These are phyloP conservation scores for Dendrobium chrysotoxum DNA, from an alignment of 106 monocot species.

Conservation along the genomic window DNA sequence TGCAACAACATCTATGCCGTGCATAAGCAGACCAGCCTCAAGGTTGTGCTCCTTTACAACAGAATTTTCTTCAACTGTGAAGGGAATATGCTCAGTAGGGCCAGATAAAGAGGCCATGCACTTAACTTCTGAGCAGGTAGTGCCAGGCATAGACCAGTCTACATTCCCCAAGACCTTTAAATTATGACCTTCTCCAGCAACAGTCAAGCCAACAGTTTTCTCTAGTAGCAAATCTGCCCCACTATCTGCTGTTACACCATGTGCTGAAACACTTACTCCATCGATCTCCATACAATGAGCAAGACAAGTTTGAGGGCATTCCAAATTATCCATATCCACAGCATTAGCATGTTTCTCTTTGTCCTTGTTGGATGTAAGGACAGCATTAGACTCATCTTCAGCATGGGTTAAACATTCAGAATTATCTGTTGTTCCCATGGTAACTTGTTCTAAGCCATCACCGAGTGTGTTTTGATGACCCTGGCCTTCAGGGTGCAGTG, in stretches of 20 bases:
- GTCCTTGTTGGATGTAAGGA: not conserved
- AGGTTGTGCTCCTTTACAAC: slow-evolving; percentile 25
- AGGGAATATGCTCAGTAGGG: slow-evolving; percentile 27
- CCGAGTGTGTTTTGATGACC: not conserved
- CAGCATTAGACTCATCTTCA: not conserved
- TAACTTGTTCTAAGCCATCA: not conserved
- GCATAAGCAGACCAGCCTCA: slow-evolving; percentile 27
- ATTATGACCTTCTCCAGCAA: slow-evolving; percentile 5
- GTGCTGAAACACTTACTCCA: slow-evolving; percentile 6
- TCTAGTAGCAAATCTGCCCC: slow-evolving; percentile 12
- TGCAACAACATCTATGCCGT: slow-evolving; percentile 31
- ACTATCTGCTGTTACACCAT: slow-evolving; percentile 16
- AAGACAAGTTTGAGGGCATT: slow-evolving; percentile 14
- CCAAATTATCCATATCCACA: not conserved
- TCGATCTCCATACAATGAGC: slow-evolving; percentile 11
- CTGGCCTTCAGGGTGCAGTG: not conserved
- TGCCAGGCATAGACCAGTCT: not conserved
- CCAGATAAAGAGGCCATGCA: not conserved
- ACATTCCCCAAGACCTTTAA: slow-evolving; percentile 2
- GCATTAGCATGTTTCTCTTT: slow-evolving; percentile 12
- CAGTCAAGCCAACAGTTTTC: not conserved
- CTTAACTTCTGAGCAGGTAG: not conserved
- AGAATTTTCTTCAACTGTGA: slow-evolving; percentile 48
- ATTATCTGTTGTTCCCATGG: not conserved
- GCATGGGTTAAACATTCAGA: not conserved